These are phyloP conservation scores for Sphenostylis stenocarpa DNA, from an alignment of 306 rosid genomes.

Conservation along the genomic window DNA sequence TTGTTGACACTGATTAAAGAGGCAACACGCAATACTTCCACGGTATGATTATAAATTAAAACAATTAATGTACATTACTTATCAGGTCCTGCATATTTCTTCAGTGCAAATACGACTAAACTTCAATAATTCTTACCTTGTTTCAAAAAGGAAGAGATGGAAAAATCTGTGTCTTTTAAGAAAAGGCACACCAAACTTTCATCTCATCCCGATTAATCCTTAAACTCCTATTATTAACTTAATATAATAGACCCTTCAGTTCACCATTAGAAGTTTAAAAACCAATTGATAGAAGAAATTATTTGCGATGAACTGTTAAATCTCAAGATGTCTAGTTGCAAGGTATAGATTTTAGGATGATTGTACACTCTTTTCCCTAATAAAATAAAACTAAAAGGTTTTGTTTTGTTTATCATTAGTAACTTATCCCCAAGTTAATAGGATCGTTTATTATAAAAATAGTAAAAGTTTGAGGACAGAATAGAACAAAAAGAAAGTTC, in stretches of 20 bases:
- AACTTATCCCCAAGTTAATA: not conserved
- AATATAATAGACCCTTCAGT: not conserved
- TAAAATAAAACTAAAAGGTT: not conserved
- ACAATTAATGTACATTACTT: not conserved
- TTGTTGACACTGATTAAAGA: not conserved
- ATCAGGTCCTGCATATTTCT: not conserved
- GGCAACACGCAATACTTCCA: not conserved
- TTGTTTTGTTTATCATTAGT: not conserved
- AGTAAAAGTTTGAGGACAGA: not conserved
- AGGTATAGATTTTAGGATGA: not conserved
- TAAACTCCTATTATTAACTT: not conserved
- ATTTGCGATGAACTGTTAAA: not conserved
- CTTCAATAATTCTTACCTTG: not conserved
- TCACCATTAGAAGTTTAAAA: not conserved
- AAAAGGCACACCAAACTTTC: not conserved
- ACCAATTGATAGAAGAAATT: not conserved
- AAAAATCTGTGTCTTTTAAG: not conserved
- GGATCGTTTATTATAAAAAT: not conserved
- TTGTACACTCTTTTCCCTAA: not conserved
- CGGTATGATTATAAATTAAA: not conserved
- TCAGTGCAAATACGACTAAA: not conserved
- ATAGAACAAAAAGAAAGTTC: not conserved
- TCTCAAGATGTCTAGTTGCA: not conserved
- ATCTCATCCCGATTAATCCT: not conserved
- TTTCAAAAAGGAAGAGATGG: not conserved